Base-by-base conservation (phyloP, 495 filamentous ascomycete genomes). In the Hyaloscypha bicolor region DNA sequence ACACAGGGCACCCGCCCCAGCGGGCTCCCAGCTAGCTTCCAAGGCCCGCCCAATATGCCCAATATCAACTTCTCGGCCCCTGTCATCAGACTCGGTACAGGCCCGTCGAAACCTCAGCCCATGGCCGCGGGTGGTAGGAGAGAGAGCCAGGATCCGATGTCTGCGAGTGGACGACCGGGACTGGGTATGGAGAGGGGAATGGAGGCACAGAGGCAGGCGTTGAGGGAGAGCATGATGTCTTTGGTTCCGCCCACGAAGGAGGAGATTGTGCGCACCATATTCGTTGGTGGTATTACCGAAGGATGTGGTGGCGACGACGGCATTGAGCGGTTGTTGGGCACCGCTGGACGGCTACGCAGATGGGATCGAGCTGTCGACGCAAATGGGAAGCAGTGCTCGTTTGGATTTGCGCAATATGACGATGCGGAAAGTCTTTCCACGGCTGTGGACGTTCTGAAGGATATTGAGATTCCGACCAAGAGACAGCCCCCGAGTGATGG, bases 21-120 rank as follows among this genome's bases (percentile, higher is more conserved):
- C 67, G 90, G 90, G 69, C 88, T 96, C 69, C 91, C 92, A 64
- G 81, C 90, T 35, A 90, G 89, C 76, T 97, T 97, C 76, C 93
- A 97, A 81, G 87, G 93, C 29, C 94, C 94, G 29, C 81, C 93
- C 53, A 97, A 95, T 74, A 90, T 97, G 83, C 93, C 95, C 9
- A 95, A 97, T 77, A 97, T 99, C 80, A 97, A 99, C 80, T 97
- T 97, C 79, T 95, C 90, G 75, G 96, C 95, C 22, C 93, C 96
- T 59, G 94, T 98, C 42, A 98, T 99, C 77, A 91, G 95, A 30
- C 83, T 99, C 42, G 94, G 94, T 11, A 83, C 86, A 9, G 86
- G 86, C 4, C 88, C 90, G 6, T 76, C 85, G 30, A 92, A 93
- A 73, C 82, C 90, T 45, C 77, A 86, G 45, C 83, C 82, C n/a